Percentiles rank a stretch among this genome's conserved stretches.
phyloP scores from a whole-genome alignment of 2,329 filamentous ascomycete genomes.

The Penicillium digitatum region DNA sequence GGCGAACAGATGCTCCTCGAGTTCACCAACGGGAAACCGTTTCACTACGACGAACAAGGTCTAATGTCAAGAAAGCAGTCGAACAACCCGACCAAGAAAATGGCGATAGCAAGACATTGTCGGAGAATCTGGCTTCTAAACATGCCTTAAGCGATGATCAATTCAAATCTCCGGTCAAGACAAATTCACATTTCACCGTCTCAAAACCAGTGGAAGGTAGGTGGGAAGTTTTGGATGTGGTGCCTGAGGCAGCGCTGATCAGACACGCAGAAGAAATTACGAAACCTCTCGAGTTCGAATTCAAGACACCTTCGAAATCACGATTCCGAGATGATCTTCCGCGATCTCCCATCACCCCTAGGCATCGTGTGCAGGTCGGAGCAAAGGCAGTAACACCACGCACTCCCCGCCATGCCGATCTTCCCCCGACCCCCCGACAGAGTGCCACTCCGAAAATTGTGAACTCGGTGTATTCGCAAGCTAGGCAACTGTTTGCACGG shows the following conservation, averaged over 20 bases:
- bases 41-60: conserved; percentile 34
- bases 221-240: not conserved
- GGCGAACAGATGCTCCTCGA: conserved; percentile 44
- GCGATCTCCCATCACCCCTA: conserved; percentile 69
- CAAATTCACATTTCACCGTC: conserved; percentile 44
- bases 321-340: conserved; percentile 71
- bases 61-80: conserved; percentile 32
- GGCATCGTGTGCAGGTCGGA: conserved; percentile 74
- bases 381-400: conserved; percentile 72
- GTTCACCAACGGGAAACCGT: conserved; percentile 34
- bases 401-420: conserved; percentile 53
- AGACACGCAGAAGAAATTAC: conserved; percentile 43
- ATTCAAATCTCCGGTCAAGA: conserved; percentile 46
- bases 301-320: conserved; percentile 52
- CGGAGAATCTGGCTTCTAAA: conserved; percentile 46
- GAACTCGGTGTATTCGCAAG: conserved; percentile 79
- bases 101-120: conserved; percentile 21
- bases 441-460: conserved; percentile 62
- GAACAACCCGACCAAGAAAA: conserved; percentile 29
- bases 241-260: not conserved
- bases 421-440: conserved; percentile 50
- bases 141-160: conserved; percentile 44
- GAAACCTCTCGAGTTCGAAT: conserved; percentile 36
- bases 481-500: conserved; percentile 80
- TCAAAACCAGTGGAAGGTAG: conserved; percentile 40